Percentiles rank a stretch among this genome's conserved stretches.
Evolutionary conservation across 495 filamentous ascomycete genomes (phyloP).

Genomic region (Trichoderma orchidacearum): DNA sequence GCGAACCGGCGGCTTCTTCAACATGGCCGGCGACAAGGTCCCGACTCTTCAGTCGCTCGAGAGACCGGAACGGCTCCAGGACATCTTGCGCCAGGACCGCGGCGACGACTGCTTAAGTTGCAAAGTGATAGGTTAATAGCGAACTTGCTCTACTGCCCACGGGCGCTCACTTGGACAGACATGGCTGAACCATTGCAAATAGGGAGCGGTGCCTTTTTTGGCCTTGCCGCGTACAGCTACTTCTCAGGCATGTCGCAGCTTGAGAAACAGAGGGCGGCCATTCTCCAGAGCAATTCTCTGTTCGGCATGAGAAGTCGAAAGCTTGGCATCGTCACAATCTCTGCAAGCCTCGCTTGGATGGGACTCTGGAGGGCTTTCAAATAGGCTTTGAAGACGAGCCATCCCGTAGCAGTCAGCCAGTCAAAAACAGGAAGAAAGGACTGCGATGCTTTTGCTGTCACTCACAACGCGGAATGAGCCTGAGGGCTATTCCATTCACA

Average conservation of each 20-base stretch:
- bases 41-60: conserved; percentile 27
- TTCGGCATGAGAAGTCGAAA: conserved; percentile 67
- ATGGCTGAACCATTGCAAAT: background rate
- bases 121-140: conserved; percentile 47
- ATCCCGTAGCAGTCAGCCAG: too few relatives aligned
- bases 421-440: background rate
- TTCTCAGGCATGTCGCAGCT: conserved; percentile 67
- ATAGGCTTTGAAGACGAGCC: conserved; percentile 2
- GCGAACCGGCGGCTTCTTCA: background rate
- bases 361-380: conserved; percentile 37
- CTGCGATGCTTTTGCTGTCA: background rate
- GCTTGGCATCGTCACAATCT: conserved; percentile 57
- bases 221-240: conserved; percentile 83
- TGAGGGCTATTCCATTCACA: too few relatives aligned
- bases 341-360: conserved; percentile 53
- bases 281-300: conserved; percentile 53
- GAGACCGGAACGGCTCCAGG: conserved; percentile 35
- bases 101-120: conserved; percentile 59
- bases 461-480: too few relatives aligned
- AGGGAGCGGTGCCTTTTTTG: conserved; percentile 78
- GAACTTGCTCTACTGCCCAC: background rate
- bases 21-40: conserved; percentile 27
- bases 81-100: conserved; percentile 44
- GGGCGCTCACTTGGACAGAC: background rate
- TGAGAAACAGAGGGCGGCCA: conserved; percentile 49